Evolutionary conservation across 768 basidiomycete species (phyloP).

Genomic region (Cubamyces lactineus): DNA sequence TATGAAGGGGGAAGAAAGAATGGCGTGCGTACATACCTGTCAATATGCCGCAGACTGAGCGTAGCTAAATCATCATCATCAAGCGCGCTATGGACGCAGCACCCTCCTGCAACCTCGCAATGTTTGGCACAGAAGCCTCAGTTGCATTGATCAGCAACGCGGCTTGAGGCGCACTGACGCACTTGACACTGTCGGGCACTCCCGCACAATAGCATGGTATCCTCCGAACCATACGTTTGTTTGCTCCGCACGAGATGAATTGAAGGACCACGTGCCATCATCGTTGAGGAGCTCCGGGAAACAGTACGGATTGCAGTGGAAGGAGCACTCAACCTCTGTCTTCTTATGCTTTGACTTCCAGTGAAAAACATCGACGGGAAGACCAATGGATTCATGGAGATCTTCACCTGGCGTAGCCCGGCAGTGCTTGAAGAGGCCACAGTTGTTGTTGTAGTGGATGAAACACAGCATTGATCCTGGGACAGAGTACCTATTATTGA

Average conservation of each 20-base stretch:
- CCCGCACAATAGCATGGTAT: constrained; percentile 35
- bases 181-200: no score
- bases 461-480: neutral
- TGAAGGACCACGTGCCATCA: constrained; percentile 34
- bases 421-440: constrained; percentile 33
- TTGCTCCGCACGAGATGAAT: constrained; percentile 40
- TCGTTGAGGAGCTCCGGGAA: constrained; percentile 16
- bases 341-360: constrained; percentile 42
- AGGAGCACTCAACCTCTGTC: constrained; percentile 30
- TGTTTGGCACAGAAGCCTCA: no score
- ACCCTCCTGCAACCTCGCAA: no score
- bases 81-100: no score
- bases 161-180: no score
- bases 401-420: constrained; percentile 23
- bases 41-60: no score
- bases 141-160: no score
- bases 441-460: neutral
- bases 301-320: constrained; percentile 35
- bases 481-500: neutral
- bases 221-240: constrained; percentile 41
- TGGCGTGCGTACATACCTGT: no score
- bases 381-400: constrained; percentile 27
- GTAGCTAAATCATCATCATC: no score
- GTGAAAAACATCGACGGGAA: constrained; percentile 43
- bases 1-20: no score